Evolutionary conservation across 371 early-diverging fungal genomes (phyloP).

Genomic region (Lichtheimia ornata): DNA sequence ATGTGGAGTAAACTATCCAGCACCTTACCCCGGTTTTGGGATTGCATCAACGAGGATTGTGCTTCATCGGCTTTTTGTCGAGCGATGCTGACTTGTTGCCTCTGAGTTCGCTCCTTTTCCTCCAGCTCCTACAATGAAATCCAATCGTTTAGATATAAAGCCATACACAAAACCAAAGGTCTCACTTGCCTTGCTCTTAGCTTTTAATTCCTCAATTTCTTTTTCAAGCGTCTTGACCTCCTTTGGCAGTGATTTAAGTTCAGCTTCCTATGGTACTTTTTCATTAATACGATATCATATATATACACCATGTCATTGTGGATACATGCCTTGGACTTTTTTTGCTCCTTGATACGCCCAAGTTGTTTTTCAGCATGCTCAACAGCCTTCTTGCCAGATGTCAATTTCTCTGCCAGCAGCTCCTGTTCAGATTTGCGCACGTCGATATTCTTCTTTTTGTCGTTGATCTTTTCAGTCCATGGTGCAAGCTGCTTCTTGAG

Average conservation of each 20-base stretch:
- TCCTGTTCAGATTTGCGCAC: conserved; percentile 79
- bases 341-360: conserved; percentile 18
- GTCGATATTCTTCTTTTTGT: conserved; percentile 71
- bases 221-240: conserved; percentile 55
- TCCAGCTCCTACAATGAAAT: not conserved
- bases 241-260: conserved; percentile 24
- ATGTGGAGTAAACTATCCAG: conserved; percentile 74
- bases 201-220: conserved; percentile 40
- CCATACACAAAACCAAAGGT: not conserved
- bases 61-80: conserved; percentile 75
- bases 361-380: conserved; percentile 69
- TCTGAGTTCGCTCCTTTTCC: conserved; percentile 2
- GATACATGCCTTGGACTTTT: conserved; percentile 22
- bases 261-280: conserved; percentile 6
- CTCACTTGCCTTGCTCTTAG: conserved; percentile 28
- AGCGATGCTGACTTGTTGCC: conserved; percentile 32
- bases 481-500: conserved; percentile 83
- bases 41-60: conserved; percentile 58
- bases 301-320: not conserved
- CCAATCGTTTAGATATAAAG: not conserved
- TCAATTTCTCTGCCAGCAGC: conserved; percentile 64
- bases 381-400: conserved; percentile 53
- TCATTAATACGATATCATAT: not conserved
- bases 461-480: conserved; percentile 79
- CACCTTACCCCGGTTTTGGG: conserved; percentile 78